These are phyloP conservation scores for Chrysophaeum taylorii DNA, from an alignment of 352 stramenopile genomes.

Conservation along the genomic window DNA sequence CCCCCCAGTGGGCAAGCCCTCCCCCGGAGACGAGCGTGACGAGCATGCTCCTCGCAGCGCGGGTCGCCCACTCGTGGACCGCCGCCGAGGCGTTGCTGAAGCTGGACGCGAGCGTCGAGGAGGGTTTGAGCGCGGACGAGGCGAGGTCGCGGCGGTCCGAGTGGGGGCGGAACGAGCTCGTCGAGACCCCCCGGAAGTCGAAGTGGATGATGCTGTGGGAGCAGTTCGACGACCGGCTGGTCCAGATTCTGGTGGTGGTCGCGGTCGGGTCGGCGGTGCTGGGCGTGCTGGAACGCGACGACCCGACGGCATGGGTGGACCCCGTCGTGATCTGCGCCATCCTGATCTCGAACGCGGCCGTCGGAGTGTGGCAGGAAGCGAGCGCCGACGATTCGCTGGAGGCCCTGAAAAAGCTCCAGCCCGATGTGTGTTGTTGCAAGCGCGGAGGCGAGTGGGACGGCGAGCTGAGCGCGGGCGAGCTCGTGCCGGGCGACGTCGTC, in stretches of 20 bases:
- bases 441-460: conserved; percentile 38
- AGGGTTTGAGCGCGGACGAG: background rate
- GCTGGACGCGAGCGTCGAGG: background rate
- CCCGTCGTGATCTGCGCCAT: conserved; percentile 92
- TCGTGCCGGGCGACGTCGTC: conserved; percentile 94
- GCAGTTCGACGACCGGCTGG: conserved; percentile 96
- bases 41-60: too few relatives aligned
- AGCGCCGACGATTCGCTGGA: conserved; percentile 83
- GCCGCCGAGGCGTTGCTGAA: background rate
- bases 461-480: conserved; percentile 60
- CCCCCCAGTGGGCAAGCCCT: too few relatives aligned
- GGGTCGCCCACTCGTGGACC: background rate
- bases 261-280: conserved; percentile 85
- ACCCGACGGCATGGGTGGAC: conserved; percentile 81
- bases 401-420: conserved; percentile 87
- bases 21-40: too few relatives aligned
- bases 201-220: conserved; percentile 62
- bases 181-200: background rate
- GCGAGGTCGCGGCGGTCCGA: background rate
- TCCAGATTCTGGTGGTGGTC: conserved; percentile 90
- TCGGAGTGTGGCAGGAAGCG: conserved; percentile 89
- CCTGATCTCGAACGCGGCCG: conserved; percentile 86
- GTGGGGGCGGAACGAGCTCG: background rate
- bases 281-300: conserved; percentile 72
- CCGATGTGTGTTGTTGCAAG: conserved; percentile 43